Base-by-base conservation (phyloP, 108 stramenopile species). In the Skeletonema costatum region DNA sequence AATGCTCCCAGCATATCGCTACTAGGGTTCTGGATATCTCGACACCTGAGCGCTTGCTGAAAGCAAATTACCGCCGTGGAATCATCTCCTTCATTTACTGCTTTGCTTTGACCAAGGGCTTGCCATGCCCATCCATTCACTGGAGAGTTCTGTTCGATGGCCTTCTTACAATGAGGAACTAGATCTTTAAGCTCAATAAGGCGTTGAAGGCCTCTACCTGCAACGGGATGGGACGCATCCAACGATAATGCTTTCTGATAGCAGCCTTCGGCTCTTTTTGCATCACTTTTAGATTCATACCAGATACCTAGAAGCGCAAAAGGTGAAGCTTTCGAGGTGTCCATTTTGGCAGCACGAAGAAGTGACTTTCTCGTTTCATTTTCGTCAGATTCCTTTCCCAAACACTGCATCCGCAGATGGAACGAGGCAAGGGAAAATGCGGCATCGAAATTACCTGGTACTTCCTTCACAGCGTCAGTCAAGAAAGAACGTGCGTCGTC, bases 121-220 rank as follows among this genome's bases (percentile, higher is more conserved):
- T 70, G 68, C 92, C 92, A 93, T 61, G 92, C 92, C 92, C 92
- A 93, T 14, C 92, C 92, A 71, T 81, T 86, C 17, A 81, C 39
- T 25, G 87, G 76, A 19, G 89, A 88, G 33, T 74, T 81, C 38
- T 32, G 78, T 56, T 85, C 70, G 30, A 72, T 75, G 4, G 89
- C 89, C 44, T 62, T 64, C 51, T 88, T 84, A 32, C 87, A 80
- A 12, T 85, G 17, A 11, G 48, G 31, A 32, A 36, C 32, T 16
- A 66, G 33, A 60, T 75, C 88, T 31, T 68, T 66, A 1, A 64
- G 39, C 11, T 50, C 31, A 41, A 64, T 41, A 16, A 91, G 66
- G 7, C 92, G 86, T 25, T 79, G 63, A 11, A 93, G 70, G 32
- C 92, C 92, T 65, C 92, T 66, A 7, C 90, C 92, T 10, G 92